Evolutionary conservation across 805 yeast genomes (phyloP).

Genomic region (Cyberlindnera meyerae): DNA sequence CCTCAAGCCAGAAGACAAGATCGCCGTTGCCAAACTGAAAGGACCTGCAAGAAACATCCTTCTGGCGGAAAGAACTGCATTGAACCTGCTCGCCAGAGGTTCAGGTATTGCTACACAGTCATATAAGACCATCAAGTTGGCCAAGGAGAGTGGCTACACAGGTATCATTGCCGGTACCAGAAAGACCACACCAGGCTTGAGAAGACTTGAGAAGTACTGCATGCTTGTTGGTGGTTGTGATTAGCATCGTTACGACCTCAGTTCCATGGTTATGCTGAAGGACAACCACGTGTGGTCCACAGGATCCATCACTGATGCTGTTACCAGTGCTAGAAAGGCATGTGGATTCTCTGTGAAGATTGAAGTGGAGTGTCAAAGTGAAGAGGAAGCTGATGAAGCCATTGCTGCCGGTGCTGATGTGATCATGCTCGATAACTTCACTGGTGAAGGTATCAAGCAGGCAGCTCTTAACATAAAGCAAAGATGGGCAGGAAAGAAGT

Average conservation of each 20-base stretch:
- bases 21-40: conserved; percentile 68
- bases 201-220: conserved; percentile 84
- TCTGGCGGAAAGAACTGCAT: conserved; percentile 80
- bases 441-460: conserved; percentile 53
- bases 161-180: conserved; percentile 95
- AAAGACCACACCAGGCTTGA: conserved; percentile 94
- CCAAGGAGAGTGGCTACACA: conserved; percentile 61
- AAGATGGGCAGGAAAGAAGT: conserved; percentile 43
- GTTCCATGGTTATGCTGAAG: conserved; percentile 93
- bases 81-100: conserved; percentile 74
- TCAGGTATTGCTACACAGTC: conserved; percentile 88
- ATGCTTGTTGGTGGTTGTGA: conserved; percentile 96
- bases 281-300: conserved; percentile 93
- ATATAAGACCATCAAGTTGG: conserved; percentile 48
- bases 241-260: conserved; percentile 84
- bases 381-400: conserved; percentile 86
- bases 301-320: conserved; percentile 87
- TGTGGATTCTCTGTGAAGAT: conserved; percentile 88
- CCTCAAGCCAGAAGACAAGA: conserved; percentile 51
- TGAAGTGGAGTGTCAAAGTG: conserved; percentile 87
- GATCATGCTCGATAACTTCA: conserved; percentile 88
- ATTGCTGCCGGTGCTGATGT: conserved; percentile 94
- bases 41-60: conserved; percentile 81
- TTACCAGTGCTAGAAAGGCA: conserved; percentile 65
- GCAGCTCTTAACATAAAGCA: conserved; percentile 63